Evolutionary conservation across 139 green algal species (phyloP).

Genomic region (Protoeuglena noctilucae): DNA sequence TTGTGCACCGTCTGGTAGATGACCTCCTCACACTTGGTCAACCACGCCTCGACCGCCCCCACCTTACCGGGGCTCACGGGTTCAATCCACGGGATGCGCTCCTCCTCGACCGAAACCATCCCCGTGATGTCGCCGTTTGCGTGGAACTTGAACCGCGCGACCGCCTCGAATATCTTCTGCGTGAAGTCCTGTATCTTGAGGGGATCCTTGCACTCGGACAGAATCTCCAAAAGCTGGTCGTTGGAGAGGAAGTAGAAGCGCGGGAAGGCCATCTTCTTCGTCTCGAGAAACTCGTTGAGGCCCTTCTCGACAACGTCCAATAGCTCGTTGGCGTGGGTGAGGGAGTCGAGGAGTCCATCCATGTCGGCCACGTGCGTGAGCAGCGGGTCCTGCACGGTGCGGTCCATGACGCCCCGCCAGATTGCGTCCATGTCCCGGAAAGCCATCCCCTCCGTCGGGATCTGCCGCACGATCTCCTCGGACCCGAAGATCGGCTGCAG

Average conservation of each 20-base stretch:
- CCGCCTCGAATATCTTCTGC: conserved; percentile 43
- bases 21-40: conserved; percentile 32
- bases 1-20: conserved; percentile 51
- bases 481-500: conserved; percentile 32
- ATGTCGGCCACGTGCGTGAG: conserved; percentile 40
- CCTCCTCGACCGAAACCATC: conserved; percentile 36
- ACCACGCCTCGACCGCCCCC: conserved; percentile 34
- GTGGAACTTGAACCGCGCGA: conserved; percentile 25
- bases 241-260: conserved; percentile 72
- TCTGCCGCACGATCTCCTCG: conserved; percentile 37
- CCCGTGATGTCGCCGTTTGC: conserved; percentile 25
- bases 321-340: conserved; percentile 35
- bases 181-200: conserved; percentile 54
- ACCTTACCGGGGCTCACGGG: conserved; percentile 35
- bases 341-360: conserved; percentile 40
- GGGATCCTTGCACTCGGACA: conserved; percentile 54
- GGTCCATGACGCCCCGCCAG: conserved; percentile 49
- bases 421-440: conserved; percentile 37
- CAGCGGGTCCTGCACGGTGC: conserved; percentile 18
- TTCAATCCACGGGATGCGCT: conserved; percentile 47
- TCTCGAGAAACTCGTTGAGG: conserved; percentile 56
- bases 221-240: conserved; percentile 60
- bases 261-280: conserved; percentile 57
- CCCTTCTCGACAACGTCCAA: conserved; percentile 59
- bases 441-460: conserved; percentile 21